Evolutionary conservation across 2,329 filamentous ascomycete genomes (phyloP).

Genomic region (Paecilomyces sp.): DNA sequence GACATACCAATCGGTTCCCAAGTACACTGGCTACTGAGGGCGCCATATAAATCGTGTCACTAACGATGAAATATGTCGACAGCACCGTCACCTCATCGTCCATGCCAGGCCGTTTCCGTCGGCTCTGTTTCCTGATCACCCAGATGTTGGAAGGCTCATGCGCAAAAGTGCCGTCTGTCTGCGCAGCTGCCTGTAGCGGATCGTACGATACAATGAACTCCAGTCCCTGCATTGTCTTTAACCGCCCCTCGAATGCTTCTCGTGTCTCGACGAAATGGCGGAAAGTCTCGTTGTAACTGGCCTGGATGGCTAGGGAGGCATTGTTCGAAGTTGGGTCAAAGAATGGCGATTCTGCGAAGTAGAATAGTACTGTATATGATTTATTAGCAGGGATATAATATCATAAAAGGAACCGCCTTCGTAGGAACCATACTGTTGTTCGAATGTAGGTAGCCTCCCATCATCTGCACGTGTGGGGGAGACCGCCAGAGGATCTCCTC

Average conservation of each 20-base stretch:
- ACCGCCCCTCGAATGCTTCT: slow-evolving; percentile 47
- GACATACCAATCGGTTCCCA: slow-evolving; percentile 32
- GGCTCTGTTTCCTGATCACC: slow-evolving; percentile 54
- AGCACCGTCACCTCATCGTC: slow-evolving; percentile 47
- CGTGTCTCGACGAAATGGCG: slow-evolving; percentile 48
- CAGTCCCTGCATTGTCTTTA: slow-evolving; percentile 49
- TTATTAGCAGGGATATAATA: background rate
- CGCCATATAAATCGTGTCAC: slow-evolving; percentile 55
- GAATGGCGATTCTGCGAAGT: slow-evolving; percentile 58
- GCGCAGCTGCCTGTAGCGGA: slow-evolving; percentile 43
- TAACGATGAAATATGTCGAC: slow-evolving; percentile 55
- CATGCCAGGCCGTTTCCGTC: slow-evolving; percentile 35
- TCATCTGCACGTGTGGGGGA: slow-evolving; percentile 38
- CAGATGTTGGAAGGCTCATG: slow-evolving; percentile 47
- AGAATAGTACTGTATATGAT: slow-evolving; percentile 47
- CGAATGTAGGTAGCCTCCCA: slow-evolving; percentile 38
- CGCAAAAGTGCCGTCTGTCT: slow-evolving; percentile 31
- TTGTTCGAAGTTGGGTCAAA: slow-evolving; percentile 57
- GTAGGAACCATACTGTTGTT: slow-evolving; percentile 31
- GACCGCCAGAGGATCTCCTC: slow-evolving; percentile 41
- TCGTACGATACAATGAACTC: slow-evolving; percentile 56
- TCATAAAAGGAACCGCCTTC: background rate
- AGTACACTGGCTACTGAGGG: slow-evolving; percentile 54
- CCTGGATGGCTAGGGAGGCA: slow-evolving; percentile 47
- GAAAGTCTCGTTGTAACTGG: slow-evolving; percentile 41